Percentiles rank a stretch among this genome's conserved stretches.
Evolutionary conservation across 371 early-diverging fungal species (phyloP).

Genomic region (Rhizopus arrhizus): DNA sequence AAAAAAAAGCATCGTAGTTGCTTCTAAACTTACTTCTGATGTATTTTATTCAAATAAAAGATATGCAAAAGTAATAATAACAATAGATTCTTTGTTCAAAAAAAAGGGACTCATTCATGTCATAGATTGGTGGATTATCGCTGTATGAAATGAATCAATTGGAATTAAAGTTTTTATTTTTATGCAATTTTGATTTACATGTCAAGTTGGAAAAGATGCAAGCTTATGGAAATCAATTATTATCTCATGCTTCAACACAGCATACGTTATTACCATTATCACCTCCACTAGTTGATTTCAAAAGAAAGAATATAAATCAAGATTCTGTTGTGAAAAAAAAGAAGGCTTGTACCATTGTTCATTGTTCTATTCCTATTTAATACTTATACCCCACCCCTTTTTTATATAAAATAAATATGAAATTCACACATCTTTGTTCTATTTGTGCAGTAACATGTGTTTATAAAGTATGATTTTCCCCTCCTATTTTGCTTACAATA

Average conservation of each 20-base stretch:
- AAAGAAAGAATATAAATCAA: background rate
- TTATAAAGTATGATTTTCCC: too few relatives aligned
- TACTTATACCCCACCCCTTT: background rate
- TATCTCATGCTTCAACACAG: constrained; percentile 31
- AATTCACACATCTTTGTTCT: background rate
- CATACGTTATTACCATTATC: constrained; percentile 2
- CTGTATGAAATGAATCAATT: constrained; percentile 83
- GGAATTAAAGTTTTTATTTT: constrained; percentile 85
- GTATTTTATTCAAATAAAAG: constrained; percentile 77
- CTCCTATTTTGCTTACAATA: background rate
- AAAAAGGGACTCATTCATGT: background rate
- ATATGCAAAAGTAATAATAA: constrained; percentile 64
- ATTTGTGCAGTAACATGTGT: too few relatives aligned
- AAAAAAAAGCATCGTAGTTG: constrained; percentile 63
- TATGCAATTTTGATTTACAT: constrained; percentile 82
- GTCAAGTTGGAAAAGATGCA: constrained; percentile 72
- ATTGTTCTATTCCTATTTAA: too few relatives aligned
- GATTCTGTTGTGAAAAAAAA: background rate
- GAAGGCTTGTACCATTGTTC: background rate
- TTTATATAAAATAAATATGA: background rate
- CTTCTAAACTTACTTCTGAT: constrained; percentile 80
- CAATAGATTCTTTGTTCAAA: background rate
- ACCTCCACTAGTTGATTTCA: background rate
- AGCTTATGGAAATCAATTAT: constrained; percentile 65
- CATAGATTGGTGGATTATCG: constrained; percentile 84